Conservation (phyloP, 305 asterid species). For the Solanum hybrid region DNA sequence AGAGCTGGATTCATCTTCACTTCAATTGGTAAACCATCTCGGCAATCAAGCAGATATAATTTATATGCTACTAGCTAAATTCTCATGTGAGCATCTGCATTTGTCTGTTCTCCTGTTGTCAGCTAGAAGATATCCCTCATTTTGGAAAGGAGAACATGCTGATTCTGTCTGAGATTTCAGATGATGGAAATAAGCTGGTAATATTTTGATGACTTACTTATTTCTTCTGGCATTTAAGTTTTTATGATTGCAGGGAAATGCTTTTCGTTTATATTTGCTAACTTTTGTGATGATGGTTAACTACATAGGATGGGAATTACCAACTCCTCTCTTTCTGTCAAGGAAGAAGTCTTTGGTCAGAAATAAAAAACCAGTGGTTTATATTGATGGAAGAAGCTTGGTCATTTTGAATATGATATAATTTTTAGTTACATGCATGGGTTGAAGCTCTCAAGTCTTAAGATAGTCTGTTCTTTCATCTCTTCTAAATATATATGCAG, state of each 20-base stretch:
- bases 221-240: background rate
- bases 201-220: constrained; percentile 2
- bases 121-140: constrained; percentile 29
- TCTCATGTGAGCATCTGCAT: background rate
- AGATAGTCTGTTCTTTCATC: background rate
- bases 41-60: background rate
- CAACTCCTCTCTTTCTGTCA: background rate
- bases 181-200: constrained; percentile 43
- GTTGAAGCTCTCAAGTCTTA: background rate
- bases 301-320: background rate
- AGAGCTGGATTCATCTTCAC: constrained; percentile 41
- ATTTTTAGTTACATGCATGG: background rate
- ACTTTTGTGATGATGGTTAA: background rate
- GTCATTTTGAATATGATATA: background rate
- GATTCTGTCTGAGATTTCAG: constrained; percentile 37
- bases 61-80: background rate
- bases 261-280: background rate
- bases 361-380: background rate
- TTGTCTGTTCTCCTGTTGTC: constrained; percentile 15
- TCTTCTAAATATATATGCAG: background rate
- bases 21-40: constrained; percentile 35
- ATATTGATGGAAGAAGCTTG: background rate
- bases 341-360: background rate
- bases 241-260: background rate
- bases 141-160: constrained; percentile 29